A percentile compares a stretch with the other conserved stretches of the same genome.
Conservation (phyloP, 352 stramenopile genomes). For the Globisporangium uncinulatum region DNA sequence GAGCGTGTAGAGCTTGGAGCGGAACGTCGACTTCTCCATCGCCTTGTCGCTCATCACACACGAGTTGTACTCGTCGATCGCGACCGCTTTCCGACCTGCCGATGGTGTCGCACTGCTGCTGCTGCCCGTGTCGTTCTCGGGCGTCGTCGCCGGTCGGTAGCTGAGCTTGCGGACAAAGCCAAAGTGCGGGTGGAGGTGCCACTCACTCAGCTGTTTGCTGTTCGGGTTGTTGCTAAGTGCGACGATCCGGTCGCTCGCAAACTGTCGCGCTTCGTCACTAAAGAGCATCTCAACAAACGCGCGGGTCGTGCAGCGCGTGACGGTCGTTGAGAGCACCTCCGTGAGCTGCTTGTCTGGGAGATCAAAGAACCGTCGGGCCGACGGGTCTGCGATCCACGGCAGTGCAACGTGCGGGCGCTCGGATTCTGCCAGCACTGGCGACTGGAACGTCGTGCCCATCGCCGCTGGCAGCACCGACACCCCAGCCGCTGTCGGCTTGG, state of each 20-base stretch:
- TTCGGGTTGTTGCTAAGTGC: background rate
- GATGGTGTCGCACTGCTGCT: conserved; percentile 5
- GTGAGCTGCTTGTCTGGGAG: conserved; percentile 39
- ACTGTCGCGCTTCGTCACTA: conserved; percentile 25
- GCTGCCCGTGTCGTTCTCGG: background rate
- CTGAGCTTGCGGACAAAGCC: conserved; percentile 45
- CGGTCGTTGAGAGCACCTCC: conserved; percentile 40
- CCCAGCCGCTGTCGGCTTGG: background rate
- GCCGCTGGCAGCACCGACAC: conserved; percentile 5
- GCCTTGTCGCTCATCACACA: conserved; percentile 30
- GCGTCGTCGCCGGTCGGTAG: conserved; percentile 27
- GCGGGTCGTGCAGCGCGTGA: conserved; percentile 28
- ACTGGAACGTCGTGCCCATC: conserved; percentile 30
- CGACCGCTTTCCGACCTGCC: conserved; percentile 24
- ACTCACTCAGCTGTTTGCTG: conserved; percentile 27
- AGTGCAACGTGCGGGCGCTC: conserved; percentile 28
- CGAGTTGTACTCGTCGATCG: conserved; percentile 58
- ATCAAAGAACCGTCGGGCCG: conserved; percentile 34
- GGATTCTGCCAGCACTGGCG: conserved; percentile 30
- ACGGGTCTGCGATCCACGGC: conserved; percentile 45
- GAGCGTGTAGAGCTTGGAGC: conserved; percentile 58
- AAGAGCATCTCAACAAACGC: conserved; percentile 45
- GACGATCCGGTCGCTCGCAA: conserved; percentile 10
- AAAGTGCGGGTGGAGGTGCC: conserved; percentile 46
- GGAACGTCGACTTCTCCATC: conserved; percentile 34